phyloP scores from a whole-genome alignment of 805 yeast species.

The Maudiozyma turicensis region DNA sequence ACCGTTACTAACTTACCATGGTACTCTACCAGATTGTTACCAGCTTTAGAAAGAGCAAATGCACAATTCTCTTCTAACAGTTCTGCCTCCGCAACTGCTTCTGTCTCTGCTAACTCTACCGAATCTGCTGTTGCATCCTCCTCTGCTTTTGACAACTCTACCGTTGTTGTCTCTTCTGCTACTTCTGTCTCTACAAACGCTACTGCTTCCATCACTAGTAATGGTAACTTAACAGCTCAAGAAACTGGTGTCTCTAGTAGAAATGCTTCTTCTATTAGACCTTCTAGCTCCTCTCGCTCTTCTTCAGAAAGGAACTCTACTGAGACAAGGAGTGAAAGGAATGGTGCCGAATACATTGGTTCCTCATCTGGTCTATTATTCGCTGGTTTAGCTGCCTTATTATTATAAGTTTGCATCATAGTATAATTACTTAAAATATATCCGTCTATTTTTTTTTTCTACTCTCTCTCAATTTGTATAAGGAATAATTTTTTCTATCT shows the following conservation, averaged over 20 bases:
- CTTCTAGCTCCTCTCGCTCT: neutral
- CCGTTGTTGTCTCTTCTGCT: slow-evolving; percentile 4
- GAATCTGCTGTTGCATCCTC: slow-evolving; percentile 1
- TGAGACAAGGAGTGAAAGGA: slow-evolving; percentile 3
- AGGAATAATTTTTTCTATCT: neutral
- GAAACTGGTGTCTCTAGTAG: neutral
- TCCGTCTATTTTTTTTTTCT: neutral
- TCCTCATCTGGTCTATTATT: slow-evolving; percentile 2
- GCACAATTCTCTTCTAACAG: neutral
- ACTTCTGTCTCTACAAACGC: slow-evolving; percentile 2
- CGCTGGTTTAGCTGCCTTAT: slow-evolving; percentile 10
- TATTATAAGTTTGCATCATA: slow-evolving; percentile 4
- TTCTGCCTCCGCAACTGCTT: slow-evolving; percentile 1
- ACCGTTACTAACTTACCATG: slow-evolving; percentile 28
- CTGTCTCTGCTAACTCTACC: slow-evolving; percentile 1
- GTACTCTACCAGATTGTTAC: slow-evolving; percentile 22
- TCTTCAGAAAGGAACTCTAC: neutral
- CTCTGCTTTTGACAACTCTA: neutral
- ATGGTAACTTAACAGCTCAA: slow-evolving; percentile 1
- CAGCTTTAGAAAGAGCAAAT: slow-evolving; percentile 7
- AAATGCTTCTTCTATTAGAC: slow-evolving; percentile 1
- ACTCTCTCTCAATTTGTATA: neutral
- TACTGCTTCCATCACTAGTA: slow-evolving; percentile 1
- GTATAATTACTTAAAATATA: neutral
- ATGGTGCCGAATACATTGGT: slow-evolving; percentile 4